Base-by-base conservation (phyloP, 768 basidiomycete species). In the Boletus rex-veris region DNA sequence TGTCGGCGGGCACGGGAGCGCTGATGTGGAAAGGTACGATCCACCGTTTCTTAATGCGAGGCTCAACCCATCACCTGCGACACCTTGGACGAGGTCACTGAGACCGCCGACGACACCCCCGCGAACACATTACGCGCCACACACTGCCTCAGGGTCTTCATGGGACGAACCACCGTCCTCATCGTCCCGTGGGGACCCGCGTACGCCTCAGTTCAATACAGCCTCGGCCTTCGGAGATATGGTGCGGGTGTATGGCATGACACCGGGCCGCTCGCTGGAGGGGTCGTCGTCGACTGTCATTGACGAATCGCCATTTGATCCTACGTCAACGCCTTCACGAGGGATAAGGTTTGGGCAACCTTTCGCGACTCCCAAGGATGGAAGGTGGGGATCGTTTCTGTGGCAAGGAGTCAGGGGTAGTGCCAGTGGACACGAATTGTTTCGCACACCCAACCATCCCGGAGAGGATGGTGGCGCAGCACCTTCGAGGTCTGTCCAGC, bases 251-350 rank as follows among this genome's bases (percentile, higher is more conserved):
- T 76, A 78, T 59, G 64, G 67, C 1, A 50, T 54, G 26, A 75
- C 75, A 8, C 76, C 78, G 19, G 62, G 73, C 33, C 63, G 71
- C 30, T 71, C 68, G 30, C 65, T 71, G 45, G 76, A 77, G 38
- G 45, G 55, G 5, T 39, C 44, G 26, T 44, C 53, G 36, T 50
- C 54, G 16, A 69, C 58, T 45, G 35, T 52, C 5, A 68, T 69
- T 19, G 82, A 85, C 16, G 82, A 82, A 39, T 73, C 77, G 6
- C 80, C 83, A 1, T 92, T 90, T 62, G 88, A 92, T 66, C 88
- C 88, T 6, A 83, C 84, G 24, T 86, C 87, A 18, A 90, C 89
- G 9, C 89, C 89, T 4, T 90, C 89, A n/a, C 75, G 89, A 41
- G 87, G 88, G 5, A 83, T 89, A 60, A 82, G 75, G 62, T 83